Conservation (phyloP, 352 stramenopile species). For the Pythium inflatum region DNA sequence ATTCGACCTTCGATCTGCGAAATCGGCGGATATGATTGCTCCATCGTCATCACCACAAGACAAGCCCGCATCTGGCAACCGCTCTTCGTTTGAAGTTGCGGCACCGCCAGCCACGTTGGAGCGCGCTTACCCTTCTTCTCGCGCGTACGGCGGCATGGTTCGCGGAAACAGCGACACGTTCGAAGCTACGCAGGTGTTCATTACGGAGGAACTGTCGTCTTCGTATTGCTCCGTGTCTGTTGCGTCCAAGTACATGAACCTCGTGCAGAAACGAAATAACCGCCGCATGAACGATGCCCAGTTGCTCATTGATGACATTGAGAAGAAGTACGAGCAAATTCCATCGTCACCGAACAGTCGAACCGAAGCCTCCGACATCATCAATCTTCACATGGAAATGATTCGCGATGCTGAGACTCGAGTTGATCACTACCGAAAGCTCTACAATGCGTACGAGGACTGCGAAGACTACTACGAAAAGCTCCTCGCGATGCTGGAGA, state of each 20-base stretch:
- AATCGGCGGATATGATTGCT: slow-evolving; percentile 32
- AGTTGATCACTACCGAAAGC: slow-evolving; percentile 63
- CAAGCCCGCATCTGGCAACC: slow-evolving; percentile 23
- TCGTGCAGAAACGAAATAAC: slow-evolving; percentile 72
- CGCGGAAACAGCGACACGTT: slow-evolving; percentile 53
- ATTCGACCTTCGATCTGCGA: slow-evolving; percentile 53
- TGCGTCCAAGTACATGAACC: slow-evolving; percentile 76
- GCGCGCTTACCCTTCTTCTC: slow-evolving; percentile 13
- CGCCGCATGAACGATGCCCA: slow-evolving; percentile 61
- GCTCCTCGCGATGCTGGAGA: slow-evolving; percentile 67
- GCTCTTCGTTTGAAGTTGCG: slow-evolving; percentile 23
- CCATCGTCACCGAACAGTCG: slow-evolving; percentile 38
- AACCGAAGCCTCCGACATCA: slow-evolving; percentile 32
- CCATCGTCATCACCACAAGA: not conserved
- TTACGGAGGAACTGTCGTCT: slow-evolving; percentile 80
- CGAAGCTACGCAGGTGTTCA: slow-evolving; percentile 70
- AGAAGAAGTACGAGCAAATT: slow-evolving; percentile 52
- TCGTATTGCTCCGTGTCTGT: slow-evolving; percentile 86
- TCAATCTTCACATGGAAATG: slow-evolving; percentile 42
- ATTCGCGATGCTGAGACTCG: slow-evolving; percentile 56
- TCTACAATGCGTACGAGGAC: slow-evolving; percentile 64
- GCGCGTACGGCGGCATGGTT: slow-evolving; percentile 68
- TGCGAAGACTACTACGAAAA: slow-evolving; percentile 75
- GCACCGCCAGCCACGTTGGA: slow-evolving; percentile 2
- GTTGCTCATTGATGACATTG: slow-evolving; percentile 56